Conservation (phyloP, 768 basidiomycete genomes). For the Termitomyces sp. region DNA sequence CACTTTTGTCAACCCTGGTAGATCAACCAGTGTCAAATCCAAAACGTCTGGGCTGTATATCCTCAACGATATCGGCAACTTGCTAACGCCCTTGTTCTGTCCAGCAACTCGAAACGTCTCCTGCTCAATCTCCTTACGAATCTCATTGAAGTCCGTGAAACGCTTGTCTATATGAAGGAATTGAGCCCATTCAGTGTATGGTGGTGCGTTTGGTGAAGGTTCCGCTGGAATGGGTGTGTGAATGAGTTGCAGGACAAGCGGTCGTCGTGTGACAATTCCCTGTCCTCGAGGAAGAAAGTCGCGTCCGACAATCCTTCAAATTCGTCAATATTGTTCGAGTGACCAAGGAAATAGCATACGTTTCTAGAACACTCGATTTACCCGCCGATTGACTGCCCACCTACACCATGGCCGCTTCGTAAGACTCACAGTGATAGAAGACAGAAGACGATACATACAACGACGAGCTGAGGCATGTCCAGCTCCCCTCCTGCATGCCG, state of each 20-base stretch:
- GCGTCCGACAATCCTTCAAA: conserved; percentile 82
- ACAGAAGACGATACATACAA: conserved; percentile 49
- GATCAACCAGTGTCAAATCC: conserved; percentile 93
- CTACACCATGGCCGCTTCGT: conserved; percentile 32
- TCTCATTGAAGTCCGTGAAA: conserved; percentile 94
- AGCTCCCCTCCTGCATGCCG: conserved; percentile 69
- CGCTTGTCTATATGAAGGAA: conserved; percentile 96
- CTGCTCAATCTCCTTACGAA: conserved; percentile 94
- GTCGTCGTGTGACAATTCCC: conserved; percentile 95
- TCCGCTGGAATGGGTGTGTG: conserved; percentile 74
- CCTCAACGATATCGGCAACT: conserved; percentile 90
- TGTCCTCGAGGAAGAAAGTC: conserved; percentile 86
- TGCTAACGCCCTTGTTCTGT: conserved; percentile 98
- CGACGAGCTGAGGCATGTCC: conserved; percentile 90
- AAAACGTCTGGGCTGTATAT: conserved; percentile 96
- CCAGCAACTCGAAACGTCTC: conserved; percentile 97
- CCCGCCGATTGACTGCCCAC: conserved; percentile 97
- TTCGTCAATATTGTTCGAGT: conserved; percentile 2
- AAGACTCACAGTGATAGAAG: background rate
- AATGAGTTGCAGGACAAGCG: conserved; percentile 92
- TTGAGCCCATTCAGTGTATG: conserved; percentile 88
- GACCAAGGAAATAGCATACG: conserved; percentile 49
- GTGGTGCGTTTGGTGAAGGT: conserved; percentile 38
- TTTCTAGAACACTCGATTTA: conserved; percentile 95
- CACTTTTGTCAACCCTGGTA: conserved; percentile 96